Evolutionary conservation across 2,329 filamentous ascomycete genomes (phyloP), one percentile per base, ranked within the genome.

Genomic region (Coniochaeta hoffmannii): DNA sequence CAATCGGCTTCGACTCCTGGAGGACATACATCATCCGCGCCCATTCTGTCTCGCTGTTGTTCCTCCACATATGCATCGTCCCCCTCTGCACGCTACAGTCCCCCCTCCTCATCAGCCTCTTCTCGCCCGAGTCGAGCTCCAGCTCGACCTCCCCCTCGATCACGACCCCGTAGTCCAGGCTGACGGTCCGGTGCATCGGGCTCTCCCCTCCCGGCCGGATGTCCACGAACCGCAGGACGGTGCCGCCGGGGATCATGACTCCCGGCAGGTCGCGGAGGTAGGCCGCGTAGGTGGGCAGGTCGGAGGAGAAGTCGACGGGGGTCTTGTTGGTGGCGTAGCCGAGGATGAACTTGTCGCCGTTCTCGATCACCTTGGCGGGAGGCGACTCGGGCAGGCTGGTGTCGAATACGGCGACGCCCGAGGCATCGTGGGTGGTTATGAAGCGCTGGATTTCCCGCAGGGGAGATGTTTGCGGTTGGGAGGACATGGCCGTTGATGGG

Each of bases 41-140:
- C 73, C 73, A 76, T 52, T 72, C 69, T 1, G 67, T 73, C 50
- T 66, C 57, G 54, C 64, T 71, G 57, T 28, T 61, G 57, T 74
- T 75, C 36, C 63, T 62, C 72, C 72, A 75, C 26, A 64, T 68
- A 62, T 78, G 76, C 64, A 71, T 72, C 17, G 75, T 77, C 5
- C 67, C 76, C 46, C 77, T 64, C 64, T 80, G 76, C n/a, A 80
- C 71, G 14, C 71, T 69, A 30, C 77, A 66, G 61, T 80, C 77
- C 1, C 78, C 78, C 17, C 69, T 65, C 56, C 68, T 65, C 66
- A 81, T 63, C 6, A 68, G 35, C 35, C 69, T 66, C 55, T 59
- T 69, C 57, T 76, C 75, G 12, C 76, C 76, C 17, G 69, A 70
- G 58, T 80, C 78, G 17, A 80, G 63, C 19, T 73, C 59, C 64